phyloP scores from a whole-genome alignment of 768 basidiomycete species.

The Suillus decipiens region DNA sequence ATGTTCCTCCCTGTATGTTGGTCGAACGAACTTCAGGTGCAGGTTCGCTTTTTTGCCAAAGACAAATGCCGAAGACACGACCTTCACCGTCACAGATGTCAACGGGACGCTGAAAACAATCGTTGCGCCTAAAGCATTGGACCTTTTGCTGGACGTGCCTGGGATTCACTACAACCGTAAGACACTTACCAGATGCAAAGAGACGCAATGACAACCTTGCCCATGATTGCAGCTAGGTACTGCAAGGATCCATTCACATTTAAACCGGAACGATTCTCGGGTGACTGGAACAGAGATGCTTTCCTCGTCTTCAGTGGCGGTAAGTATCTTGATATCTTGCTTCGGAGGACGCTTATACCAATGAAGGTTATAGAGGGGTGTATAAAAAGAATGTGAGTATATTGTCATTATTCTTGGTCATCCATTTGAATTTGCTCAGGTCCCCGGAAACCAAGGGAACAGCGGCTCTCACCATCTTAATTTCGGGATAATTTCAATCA shows the following conservation, averaged over 20 bases:
- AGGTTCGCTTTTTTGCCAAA: constrained; percentile 49
- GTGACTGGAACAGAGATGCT: constrained; percentile 55
- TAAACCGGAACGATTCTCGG: constrained; percentile 48
- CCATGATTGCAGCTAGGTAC: constrained; percentile 31
- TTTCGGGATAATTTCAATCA: constrained; percentile 49
- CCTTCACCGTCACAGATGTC: constrained; percentile 31
- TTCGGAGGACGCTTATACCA: constrained; percentile 8
- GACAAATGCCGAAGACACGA: constrained; percentile 46
- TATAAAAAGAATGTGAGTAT: constrained; percentile 42
- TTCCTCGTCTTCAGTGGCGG: constrained; percentile 55
- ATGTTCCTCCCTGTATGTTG: constrained; percentile 32
- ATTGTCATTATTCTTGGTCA: neutral
- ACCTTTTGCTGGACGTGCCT: constrained; percentile 37
- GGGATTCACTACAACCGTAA: constrained; percentile 55
- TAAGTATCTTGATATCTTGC: constrained; percentile 14
- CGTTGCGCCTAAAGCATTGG: constrained; percentile 44
- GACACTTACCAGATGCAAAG: constrained; percentile 14
- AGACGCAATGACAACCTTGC: neutral
- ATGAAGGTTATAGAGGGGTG: constrained; percentile 43
- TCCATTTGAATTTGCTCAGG: constrained; percentile 26
- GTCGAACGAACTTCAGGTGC: neutral
- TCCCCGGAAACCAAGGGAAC: constrained; percentile 56
- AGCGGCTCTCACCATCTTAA: constrained; percentile 50
- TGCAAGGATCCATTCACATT: constrained; percentile 41
- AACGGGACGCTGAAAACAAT: constrained; percentile 42